Conservation (phyloP, 1,139 yeast genomes). For the Saccharomyces pastorianus region DNA sequence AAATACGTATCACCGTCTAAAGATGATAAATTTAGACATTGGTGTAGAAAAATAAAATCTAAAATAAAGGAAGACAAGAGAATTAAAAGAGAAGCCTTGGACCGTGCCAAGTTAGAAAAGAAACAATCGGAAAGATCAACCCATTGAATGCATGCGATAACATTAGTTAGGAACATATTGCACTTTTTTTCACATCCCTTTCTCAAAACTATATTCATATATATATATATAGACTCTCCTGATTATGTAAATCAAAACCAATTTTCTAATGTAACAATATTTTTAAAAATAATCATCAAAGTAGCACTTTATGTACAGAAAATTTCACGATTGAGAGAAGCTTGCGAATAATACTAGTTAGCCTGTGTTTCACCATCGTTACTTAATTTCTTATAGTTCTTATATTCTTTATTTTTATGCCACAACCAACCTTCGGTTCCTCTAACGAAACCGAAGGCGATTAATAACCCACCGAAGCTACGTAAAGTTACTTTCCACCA, state of each 20-base stretch:
- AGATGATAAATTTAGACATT: constrained; percentile 26
- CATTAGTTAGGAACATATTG: background rate
- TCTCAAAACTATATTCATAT: background rate
- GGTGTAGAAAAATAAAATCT: constrained; percentile 29
- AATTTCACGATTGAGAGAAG: background rate
- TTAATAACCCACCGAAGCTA: constrained; percentile 43
- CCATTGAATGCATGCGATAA: background rate
- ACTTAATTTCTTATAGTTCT: constrained; percentile 8
- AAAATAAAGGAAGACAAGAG: constrained; percentile 27
- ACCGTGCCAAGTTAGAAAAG: constrained; percentile 25
- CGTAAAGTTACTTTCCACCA: constrained; percentile 54
- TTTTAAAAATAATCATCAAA: background rate
- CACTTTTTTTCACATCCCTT: background rate
- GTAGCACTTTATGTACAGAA: background rate
- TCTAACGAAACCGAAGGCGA: constrained; percentile 49
- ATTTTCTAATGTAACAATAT: background rate
- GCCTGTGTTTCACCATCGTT: background rate
- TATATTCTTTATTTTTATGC: constrained; percentile 32
- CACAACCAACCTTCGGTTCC: constrained; percentile 49
- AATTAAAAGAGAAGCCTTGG: constrained; percentile 26
- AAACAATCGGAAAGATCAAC: constrained; percentile 20
- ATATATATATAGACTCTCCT: background rate
- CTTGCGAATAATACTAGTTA: background rate
- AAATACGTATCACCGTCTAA: constrained; percentile 20
- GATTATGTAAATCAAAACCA: background rate